phyloP scores from a whole-genome alignment of 1,284 basidiomycete genomes.

The Rhodotorula sp. region DNA sequence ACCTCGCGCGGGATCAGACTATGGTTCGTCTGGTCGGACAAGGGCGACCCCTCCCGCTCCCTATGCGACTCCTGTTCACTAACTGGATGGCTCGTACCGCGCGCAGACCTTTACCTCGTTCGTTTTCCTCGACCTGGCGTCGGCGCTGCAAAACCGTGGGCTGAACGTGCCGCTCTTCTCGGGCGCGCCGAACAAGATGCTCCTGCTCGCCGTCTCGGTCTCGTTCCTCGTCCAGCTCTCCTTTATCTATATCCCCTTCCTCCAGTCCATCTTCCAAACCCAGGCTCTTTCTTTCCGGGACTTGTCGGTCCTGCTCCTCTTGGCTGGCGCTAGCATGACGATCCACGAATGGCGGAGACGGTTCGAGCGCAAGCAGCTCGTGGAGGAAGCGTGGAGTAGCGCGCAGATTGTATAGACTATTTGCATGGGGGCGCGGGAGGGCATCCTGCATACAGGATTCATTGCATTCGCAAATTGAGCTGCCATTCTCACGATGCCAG shows the following conservation, averaged over 20 bases:
- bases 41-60: neutral
- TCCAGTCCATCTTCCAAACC: constrained; percentile 93
- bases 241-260: constrained; percentile 82
- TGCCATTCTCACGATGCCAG: too few species aligned
- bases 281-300: constrained; percentile 70
- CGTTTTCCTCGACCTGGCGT: constrained; percentile 93
- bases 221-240: constrained; percentile 79
- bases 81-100: neutral
- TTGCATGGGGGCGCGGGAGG: neutral
- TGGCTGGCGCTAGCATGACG: constrained; percentile 67
- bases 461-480: neutral
- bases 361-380: constrained; percentile 62
- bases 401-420: constrained; percentile 21
- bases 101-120: constrained; percentile 89
- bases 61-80: neutral
- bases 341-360: constrained; percentile 76
- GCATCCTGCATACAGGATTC: neutral
- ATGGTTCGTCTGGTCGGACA: constrained; percentile 64
- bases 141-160: constrained; percentile 90
- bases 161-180: constrained; percentile 60
- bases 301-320: constrained; percentile 65
- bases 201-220: constrained; percentile 77
- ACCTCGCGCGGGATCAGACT: constrained; percentile 83
- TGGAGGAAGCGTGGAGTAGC: constrained; percentile 38
- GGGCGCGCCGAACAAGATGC: constrained; percentile 80